Evolutionary conservation across 2,329 filamentous ascomycete species (phyloP).

Genomic region (Colletotrichum phormii): DNA sequence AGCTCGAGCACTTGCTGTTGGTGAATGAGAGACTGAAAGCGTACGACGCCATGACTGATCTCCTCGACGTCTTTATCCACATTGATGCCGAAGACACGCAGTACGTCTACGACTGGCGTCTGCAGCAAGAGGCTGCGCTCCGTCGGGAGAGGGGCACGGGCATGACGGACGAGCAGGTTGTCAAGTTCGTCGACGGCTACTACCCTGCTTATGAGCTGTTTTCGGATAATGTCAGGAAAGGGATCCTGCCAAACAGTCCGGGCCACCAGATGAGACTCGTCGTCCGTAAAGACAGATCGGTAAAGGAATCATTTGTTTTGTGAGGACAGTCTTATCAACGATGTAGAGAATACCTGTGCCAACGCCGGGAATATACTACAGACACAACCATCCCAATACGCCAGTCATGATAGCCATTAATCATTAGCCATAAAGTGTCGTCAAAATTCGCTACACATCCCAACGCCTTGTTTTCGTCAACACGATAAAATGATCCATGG

Average conservation of each 20-base stretch:
- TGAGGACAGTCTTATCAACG: constrained; percentile 36
- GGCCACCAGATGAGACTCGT: constrained; percentile 71
- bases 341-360: not conserved
- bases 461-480: not conserved
- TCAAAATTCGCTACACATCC: constrained; percentile 22
- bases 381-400: not conserved
- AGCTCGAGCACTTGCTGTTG: constrained; percentile 60
- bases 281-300: constrained; percentile 69
- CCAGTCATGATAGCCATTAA: constrained; percentile 13
- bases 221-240: constrained; percentile 67
- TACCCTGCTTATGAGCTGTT: constrained; percentile 81
- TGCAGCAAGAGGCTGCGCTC: constrained; percentile 82
- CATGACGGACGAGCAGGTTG: constrained; percentile 86
- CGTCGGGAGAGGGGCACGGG: constrained; percentile 75
- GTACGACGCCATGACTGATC: constrained; percentile 62
- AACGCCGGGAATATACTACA: not conserved
- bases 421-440: constrained; percentile 35
- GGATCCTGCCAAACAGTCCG: constrained; percentile 63
- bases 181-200: constrained; percentile 77
- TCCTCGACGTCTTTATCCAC: constrained; percentile 67
- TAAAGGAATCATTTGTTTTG: constrained; percentile 66
- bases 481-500: not conserved
- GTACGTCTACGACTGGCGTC: constrained; percentile 87
- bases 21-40: constrained; percentile 59
- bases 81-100: constrained; percentile 76